Evolutionary conservation across 352 stramenopile species (phyloP).

Genomic region (Pseudoperonospora humuli): DNA sequence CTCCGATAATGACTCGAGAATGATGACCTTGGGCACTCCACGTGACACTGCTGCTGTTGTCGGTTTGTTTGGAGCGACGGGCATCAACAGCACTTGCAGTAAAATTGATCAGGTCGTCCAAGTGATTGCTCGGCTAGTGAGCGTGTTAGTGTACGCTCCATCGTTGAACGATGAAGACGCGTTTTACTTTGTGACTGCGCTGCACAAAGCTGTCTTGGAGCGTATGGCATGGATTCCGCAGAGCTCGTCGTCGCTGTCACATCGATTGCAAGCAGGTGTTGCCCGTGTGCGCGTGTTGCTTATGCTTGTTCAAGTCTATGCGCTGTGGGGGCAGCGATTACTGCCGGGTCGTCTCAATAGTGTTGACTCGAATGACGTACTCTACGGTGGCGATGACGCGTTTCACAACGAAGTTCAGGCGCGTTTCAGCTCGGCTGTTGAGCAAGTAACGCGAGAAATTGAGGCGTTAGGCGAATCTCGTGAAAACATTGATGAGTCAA

Average conservation of each 20-base stretch:
- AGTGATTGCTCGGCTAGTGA: conserved; percentile 43
- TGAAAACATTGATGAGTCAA: neutral
- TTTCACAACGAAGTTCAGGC: conserved; percentile 47
- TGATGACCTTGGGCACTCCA: neutral
- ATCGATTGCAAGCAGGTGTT: conserved; percentile 11
- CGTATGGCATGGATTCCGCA: conserved; percentile 18
- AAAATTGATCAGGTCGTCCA: conserved; percentile 19
- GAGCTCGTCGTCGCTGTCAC: conserved; percentile 10
- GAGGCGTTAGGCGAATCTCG: conserved; percentile 18
- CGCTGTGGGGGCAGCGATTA: conserved; percentile 45
- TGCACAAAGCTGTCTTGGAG: conserved; percentile 64
- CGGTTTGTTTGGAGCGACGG: conserved; percentile 5
- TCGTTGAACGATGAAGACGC: conserved; percentile 71
- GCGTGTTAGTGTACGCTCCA: conserved; percentile 65
- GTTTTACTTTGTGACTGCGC: conserved; percentile 81
- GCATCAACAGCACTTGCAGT: conserved; percentile 2
- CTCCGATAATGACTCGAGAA: neutral
- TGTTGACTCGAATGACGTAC: conserved; percentile 80
- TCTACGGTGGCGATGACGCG: conserved; percentile 58
- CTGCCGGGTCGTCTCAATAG: conserved; percentile 30
- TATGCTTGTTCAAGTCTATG: conserved; percentile 45
- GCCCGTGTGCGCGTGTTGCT: conserved; percentile 36
- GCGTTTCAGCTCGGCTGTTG: conserved; percentile 41
- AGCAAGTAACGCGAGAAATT: conserved; percentile 43
- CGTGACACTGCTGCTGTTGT: conserved; percentile 2